Percentiles rank a stretch among this genome's conserved stretches.
Evolutionary conservation across 202 grass and related monocot genomes (phyloP).

Genomic region (Cymbopogon flexuosus): DNA sequence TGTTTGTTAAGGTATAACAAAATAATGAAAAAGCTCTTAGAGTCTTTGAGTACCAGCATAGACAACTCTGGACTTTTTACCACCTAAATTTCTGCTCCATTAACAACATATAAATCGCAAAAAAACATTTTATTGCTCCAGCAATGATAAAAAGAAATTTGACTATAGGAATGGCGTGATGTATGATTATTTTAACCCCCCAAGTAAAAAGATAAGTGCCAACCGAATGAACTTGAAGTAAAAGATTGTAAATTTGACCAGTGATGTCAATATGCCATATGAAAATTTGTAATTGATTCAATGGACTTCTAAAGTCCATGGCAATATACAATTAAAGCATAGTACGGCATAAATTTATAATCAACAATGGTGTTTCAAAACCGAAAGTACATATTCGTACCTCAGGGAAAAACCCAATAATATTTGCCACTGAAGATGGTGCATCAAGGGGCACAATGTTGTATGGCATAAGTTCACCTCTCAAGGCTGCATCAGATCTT

Average conservation of each 20-base stretch:
- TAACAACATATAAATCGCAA: background rate
- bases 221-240: background rate
- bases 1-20: slow-evolving; percentile 25
- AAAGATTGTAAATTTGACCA: background rate
- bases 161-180: background rate
- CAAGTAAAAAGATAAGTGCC: background rate
- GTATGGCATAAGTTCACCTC: slow-evolving; percentile 77
- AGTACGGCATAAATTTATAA: background rate
- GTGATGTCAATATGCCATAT: background rate
- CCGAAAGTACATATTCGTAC: slow-evolving; percentile 31
- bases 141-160: background rate
- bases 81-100: background rate
- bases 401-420: slow-evolving; percentile 81
- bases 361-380: background rate
- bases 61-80: background rate
- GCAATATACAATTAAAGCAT: background rate
- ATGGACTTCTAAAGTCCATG: background rate
- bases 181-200: background rate
- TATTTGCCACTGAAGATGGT: slow-evolving; percentile 74
- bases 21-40: background rate
- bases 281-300: background rate
- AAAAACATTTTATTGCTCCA: background rate
- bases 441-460: slow-evolving; percentile 93
- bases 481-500: slow-evolving; percentile 62
- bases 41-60: background rate